Conservation (phyloP, 306 rosid species). For the Alnus rubra region DNA sequence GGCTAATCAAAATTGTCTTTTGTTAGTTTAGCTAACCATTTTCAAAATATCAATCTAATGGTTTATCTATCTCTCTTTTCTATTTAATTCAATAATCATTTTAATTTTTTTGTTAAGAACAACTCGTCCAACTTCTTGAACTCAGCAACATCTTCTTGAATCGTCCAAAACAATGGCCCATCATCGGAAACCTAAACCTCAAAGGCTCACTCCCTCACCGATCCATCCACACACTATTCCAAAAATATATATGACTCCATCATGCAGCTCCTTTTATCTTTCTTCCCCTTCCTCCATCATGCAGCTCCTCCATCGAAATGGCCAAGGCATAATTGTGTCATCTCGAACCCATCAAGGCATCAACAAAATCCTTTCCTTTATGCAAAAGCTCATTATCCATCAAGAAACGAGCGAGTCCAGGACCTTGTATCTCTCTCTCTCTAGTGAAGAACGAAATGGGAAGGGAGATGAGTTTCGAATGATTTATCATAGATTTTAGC, state of each 20-base stretch:
- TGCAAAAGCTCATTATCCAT: conserved; percentile 65
- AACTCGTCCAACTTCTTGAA: no score
- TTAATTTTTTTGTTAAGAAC: no score
- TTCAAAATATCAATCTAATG: no score
- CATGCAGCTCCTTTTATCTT: conserved; percentile 40
- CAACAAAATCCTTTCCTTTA: conserved; percentile 57
- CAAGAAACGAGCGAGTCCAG: conserved; percentile 33
- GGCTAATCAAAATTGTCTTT: no score
- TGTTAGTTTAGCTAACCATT: no score
- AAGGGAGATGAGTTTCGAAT: no score
- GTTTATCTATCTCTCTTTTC: no score
- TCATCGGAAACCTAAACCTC: conserved; percentile 81
- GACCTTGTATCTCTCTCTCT: conserved; percentile 60
- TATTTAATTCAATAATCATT: no score
- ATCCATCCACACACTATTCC: conserved; percentile 56
- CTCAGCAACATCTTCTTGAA: no score
- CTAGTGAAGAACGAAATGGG: no score
- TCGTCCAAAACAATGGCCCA: conserved; percentile 61
- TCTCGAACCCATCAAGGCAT: conserved; percentile 48
- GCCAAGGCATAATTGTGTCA: conserved; percentile 60
- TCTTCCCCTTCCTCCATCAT: no score
- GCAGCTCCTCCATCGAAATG: conserved; percentile 56
- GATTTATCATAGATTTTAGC: no score
- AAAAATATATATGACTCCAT: conserved; percentile 59
- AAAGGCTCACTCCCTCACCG: conserved; percentile 72